phyloP scores from a whole-genome alignment of 1,284 basidiomycete genomes.

The Ustilago shanxiensis region DNA sequence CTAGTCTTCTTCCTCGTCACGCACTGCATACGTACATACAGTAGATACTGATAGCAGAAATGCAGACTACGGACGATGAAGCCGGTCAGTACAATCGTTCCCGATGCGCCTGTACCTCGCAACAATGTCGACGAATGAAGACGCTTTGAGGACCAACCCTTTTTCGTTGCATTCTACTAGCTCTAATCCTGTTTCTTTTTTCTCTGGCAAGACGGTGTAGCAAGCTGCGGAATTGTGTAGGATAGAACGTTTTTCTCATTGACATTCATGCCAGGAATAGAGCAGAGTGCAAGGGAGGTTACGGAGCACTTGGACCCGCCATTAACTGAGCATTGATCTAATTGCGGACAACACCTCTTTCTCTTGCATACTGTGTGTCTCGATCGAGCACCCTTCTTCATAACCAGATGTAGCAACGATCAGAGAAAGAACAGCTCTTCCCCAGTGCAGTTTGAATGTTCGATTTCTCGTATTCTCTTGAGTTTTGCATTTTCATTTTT shows the following conservation, averaged over 20 bases:
- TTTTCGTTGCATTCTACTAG: not conserved
- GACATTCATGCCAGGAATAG: constrained; percentile 10
- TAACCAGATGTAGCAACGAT: not conserved
- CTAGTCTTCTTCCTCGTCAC: not conserved
- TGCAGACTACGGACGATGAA: not conserved
- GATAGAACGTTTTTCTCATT: not conserved
- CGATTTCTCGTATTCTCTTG: not conserved
- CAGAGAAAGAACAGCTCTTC: not conserved
- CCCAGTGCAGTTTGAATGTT: not conserved
- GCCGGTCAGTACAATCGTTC: not conserved
- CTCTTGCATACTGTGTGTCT: not conserved
- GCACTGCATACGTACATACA: not conserved
- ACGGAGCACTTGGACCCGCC: constrained; percentile 5
- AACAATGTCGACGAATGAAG: constrained; percentile 11
- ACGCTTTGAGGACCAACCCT: constrained; percentile 22
- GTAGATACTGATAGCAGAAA: too few species aligned
- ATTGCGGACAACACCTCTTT: too few species aligned
- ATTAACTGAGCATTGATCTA: too few species aligned
- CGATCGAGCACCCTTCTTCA: too few species aligned
- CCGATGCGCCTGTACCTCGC: not conserved
- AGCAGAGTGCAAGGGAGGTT: constrained; percentile 9
- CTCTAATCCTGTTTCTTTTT: constrained; percentile 7
- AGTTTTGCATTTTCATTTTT: not conserved
- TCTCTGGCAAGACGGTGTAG: not conserved
- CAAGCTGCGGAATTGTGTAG: not conserved